Evolutionary conservation across 148 eudicot species (phyloP).

Genomic region (Fallopia convolvulus): DNA sequence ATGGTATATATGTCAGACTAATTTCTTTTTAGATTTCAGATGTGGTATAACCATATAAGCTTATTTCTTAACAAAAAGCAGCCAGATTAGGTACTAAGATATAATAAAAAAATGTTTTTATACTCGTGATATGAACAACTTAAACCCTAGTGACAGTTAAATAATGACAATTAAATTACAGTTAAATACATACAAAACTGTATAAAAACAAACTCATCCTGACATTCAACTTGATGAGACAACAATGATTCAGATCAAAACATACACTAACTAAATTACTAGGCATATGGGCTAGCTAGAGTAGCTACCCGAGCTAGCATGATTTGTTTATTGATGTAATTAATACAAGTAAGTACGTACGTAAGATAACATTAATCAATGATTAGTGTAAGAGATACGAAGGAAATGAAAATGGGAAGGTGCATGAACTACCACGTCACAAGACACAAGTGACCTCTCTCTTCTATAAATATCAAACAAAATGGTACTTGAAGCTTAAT

Average conservation of each 20-base stretch:
- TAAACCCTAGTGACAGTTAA: no score
- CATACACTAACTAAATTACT: background rate
- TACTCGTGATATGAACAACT: no score
- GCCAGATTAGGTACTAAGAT: background rate
- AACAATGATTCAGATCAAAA: background rate
- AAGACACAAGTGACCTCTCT: background rate
- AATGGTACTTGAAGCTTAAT: conserved; percentile 3
- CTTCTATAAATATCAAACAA: background rate
- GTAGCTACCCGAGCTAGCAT: background rate
- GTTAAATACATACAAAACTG: background rate
- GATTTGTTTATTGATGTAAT: background rate
- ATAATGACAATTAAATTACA: background rate
- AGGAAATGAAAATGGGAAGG: background rate
- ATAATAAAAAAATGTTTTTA: no score
- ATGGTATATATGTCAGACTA: no score
- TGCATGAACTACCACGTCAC: conserved; percentile 10
- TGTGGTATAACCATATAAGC: no score
- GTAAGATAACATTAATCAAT: background rate
- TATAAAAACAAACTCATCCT: background rate
- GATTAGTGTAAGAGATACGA: conserved; percentile 3
- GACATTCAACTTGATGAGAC: background rate
- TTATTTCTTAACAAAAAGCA: no score
- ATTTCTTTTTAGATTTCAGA: no score
- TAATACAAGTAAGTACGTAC: background rate
- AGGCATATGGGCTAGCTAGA: conserved; percentile 3